Base-by-base conservation (phyloP, 345 rosid genomes). In the Sonneratia caseolaris region DNA sequence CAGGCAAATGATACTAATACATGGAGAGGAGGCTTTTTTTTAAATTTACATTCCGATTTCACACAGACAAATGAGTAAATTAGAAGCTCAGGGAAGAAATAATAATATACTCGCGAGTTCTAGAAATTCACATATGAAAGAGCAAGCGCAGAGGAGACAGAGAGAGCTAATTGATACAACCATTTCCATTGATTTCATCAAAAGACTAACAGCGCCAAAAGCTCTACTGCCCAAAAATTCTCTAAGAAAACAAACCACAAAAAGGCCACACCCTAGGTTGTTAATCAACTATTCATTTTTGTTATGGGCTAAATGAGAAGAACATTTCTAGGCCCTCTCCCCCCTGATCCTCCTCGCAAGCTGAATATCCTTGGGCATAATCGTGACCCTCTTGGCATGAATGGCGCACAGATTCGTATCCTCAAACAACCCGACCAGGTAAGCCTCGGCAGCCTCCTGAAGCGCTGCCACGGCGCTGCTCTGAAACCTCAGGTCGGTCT, bases 351-450 rank as follows among this genome's bases (percentile, higher is more conserved):
- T 55, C 72, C 72, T 70, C 8, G 72, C 72, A 6, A 70, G 72
- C 72, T 70, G 72, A 40, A 70, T 70, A 59, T 70, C 72, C 72
- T 70, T 70, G 42, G 72, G 72, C 64, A 70, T 70, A 43, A 70
- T 70, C 62, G 72, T 70, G 21, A 70, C 72, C 64, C 64, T 37
- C 72, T 70, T 70, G 19, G 64, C 72, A 59, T 70, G 72, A 59
- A 70, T 70, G 3, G 72, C 72, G 47, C 72, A 70, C 18, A 70
- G 72, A 10, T 70, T 70, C 45, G 72, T 70, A 64, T 70, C 72
- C 64, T 70, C 72, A 2, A 70, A 70, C 6, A 53, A 57, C 0
- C 72, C 72, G 12, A 70, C 72, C 9, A 70, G 24, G 72, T 70
- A 70, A 27, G 72, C 72, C 72, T 70, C 72, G 18, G 72, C 72